phyloP scores from a whole-genome alignment of 805 yeast species.

The Candida verbasci region DNA sequence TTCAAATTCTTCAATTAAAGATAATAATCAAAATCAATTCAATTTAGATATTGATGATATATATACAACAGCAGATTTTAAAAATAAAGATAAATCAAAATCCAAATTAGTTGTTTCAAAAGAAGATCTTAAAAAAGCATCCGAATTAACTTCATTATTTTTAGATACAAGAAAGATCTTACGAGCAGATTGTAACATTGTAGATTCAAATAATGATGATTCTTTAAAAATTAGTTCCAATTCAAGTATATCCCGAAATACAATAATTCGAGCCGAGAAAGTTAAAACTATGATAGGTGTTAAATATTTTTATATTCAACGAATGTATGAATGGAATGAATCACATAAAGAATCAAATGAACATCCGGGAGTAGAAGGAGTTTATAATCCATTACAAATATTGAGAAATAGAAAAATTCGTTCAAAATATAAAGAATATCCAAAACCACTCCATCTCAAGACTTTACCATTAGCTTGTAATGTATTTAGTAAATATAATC shows the following conservation, averaged over 20 bases:
- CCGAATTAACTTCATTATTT: constrained; percentile 31
- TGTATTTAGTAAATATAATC: constrained; percentile 46
- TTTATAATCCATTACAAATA: constrained; percentile 80
- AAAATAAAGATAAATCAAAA: neutral
- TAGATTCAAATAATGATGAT: constrained; percentile 16
- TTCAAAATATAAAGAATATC: constrained; percentile 45
- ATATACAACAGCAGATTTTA: no score
- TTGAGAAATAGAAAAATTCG: constrained; percentile 66
- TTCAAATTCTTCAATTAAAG: no score
- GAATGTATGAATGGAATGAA: constrained; percentile 27
- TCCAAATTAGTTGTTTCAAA: constrained; percentile 1
- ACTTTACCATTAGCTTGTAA: constrained; percentile 61
- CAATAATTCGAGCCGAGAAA: constrained; percentile 45
- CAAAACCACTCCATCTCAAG: constrained; percentile 40
- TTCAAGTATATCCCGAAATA: constrained; percentile 13
- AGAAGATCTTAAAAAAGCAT: constrained; percentile 15
- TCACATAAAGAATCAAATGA: constrained; percentile 12
- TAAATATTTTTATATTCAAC: constrained; percentile 46
- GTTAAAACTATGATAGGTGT: constrained; percentile 45
- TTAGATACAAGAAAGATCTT: constrained; percentile 40
- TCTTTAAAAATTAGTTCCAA: neutral
- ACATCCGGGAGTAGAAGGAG: constrained; percentile 56
- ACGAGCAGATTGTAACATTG: constrained; percentile 38
- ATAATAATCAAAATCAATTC: no score
- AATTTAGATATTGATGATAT: neutral